A percentile compares a stretch with the other conserved stretches of the same genome.
These are phyloP conservation scores for Tylopilus rubrobrunneus DNA, from an alignment of 768 basidiomycete species.

Conservation along the genomic window DNA sequence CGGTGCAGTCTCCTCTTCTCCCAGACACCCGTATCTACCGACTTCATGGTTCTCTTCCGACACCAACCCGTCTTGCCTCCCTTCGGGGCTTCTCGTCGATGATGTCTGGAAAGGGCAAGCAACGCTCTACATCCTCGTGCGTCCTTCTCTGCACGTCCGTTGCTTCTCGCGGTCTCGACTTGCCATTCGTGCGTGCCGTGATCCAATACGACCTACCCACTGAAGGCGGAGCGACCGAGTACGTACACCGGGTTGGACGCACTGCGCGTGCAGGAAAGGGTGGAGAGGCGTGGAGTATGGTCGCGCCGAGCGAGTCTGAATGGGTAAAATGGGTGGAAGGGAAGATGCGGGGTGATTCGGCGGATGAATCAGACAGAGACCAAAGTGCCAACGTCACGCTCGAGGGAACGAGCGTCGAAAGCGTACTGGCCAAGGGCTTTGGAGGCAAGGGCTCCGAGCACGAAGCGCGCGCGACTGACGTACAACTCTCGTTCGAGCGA, in stretches of 20 bases:
- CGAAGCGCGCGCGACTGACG: conserved; percentile 90
- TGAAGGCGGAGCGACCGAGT: conserved; percentile 94
- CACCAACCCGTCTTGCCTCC: conserved; percentile 73
- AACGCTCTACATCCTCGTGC: conserved; percentile 43
- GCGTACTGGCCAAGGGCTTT: conserved; percentile 74
- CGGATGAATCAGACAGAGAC: conserved; percentile 23
- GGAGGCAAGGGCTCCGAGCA: conserved; percentile 79
- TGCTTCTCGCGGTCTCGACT: conserved; percentile 95
- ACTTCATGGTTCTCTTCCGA: conserved; percentile 89
- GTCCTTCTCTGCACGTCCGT: conserved; percentile 95
- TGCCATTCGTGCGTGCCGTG: conserved; percentile 91
- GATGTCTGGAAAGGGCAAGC: conserved; percentile 29
- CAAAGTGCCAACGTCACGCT: conserved; percentile 47
- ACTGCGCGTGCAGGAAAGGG: conserved; percentile 95
- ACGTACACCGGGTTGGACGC: conserved; percentile 94
- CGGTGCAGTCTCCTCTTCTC: conserved; percentile 67
- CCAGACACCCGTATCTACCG: conserved; percentile 81
- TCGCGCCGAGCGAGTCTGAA: conserved; percentile 78
- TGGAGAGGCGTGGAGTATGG: conserved; percentile 94
- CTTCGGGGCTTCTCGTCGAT: conserved; percentile 73
- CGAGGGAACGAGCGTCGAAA: conserved; percentile 60
- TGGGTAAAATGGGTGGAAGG: conserved; percentile 91
- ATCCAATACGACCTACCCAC: conserved; percentile 97
- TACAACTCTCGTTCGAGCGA: conserved; percentile 90
- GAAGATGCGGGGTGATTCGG: conserved; percentile 63